These are phyloP conservation scores for Rubroboletus pulcherrimus DNA, from an alignment of 768 basidiomycete species.

Conservation along the genomic window DNA sequence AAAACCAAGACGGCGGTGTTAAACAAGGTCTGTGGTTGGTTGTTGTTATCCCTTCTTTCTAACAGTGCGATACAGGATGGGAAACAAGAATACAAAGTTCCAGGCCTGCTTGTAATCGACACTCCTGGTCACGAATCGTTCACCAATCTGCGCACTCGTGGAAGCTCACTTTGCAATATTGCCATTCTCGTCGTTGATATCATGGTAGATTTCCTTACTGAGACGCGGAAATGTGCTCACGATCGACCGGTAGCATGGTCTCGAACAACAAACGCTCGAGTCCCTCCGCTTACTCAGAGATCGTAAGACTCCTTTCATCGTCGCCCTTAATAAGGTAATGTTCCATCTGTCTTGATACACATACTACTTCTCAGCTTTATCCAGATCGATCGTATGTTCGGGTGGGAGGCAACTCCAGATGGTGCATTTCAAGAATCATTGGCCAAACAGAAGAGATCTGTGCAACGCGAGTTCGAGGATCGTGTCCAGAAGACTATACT, in stretches of 20 bases:
- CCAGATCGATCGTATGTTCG: conserved; percentile 96
- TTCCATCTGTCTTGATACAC: conserved; percentile 1
- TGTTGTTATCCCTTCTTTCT: conserved; percentile 1
- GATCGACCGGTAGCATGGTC: conserved; percentile 66
- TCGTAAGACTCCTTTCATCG: conserved; percentile 96
- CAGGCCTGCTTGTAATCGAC: conserved; percentile 93
- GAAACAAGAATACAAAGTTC: conserved; percentile 89
- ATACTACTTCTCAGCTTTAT: conserved; percentile 5
- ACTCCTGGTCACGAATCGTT: conserved; percentile 99
- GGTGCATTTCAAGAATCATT: conserved; percentile 91
- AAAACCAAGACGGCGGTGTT: conserved; percentile 89
- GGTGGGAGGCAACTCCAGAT: conserved; percentile 89
- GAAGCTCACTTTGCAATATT: conserved; percentile 97
- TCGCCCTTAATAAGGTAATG: conserved; percentile 90
- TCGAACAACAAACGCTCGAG: conserved; percentile 97
- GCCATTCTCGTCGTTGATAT: conserved; percentile 99
- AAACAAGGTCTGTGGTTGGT: conserved; percentile 58
- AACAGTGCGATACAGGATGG: conserved; percentile 50
- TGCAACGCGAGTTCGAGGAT: conserved; percentile 90
- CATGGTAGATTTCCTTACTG: conserved; percentile 53
- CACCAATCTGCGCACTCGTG: conserved; percentile 92
- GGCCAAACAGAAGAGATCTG: conserved; percentile 70
- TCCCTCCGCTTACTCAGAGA: conserved; percentile 89
- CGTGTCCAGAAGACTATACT: conserved; percentile 80
- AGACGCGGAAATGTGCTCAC: not conserved